Base-by-base conservation (phyloP, 73 alveolate genomes). In the Uronychia setigera region DNA sequence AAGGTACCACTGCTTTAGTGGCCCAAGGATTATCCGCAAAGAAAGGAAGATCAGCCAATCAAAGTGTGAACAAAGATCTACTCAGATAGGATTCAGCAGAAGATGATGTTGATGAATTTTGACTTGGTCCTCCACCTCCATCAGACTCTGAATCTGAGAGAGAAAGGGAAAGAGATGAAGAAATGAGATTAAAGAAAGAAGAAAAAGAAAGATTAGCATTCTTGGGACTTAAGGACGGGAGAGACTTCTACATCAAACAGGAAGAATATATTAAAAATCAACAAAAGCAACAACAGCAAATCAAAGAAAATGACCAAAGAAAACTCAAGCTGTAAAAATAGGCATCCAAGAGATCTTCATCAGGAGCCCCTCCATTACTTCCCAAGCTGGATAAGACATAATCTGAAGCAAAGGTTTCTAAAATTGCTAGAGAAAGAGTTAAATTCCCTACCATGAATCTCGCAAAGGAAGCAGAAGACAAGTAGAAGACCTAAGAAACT, bases 61-160 rank as follows among this genome's bases (percentile, higher is more conserved):
- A n/a, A n/a, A n/a, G n/a, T n/a, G n/a, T n/a, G n/a, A n/a, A n/a
- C n/a, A n/a, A n/a, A n/a, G n/a, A n/a, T n/a, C n/a, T n/a, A n/a
- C n/a, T n/a, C n/a, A n/a, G n/a, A n/a, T n/a, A n/a, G n/a, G n/a
- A n/a, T n/a, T n/a, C n/a, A n/a, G n/a, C n/a, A n/a, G n/a, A n/a
- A n/a, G n/a, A n/a, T n/a, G n/a, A n/a, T n/a, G n/a, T n/a, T n/a
- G n/a, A n/a, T n/a, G n/a, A n/a, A n/a, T n/a, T n/a, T n/a, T n/a
- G n/a, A n/a, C n/a, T n/a, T n/a, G n/a, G n/a, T 46, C 67, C 67
- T 11, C 67, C 67, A 46, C 67, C 67, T 46, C 67, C 67, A 11
- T 46, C 67, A 46, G 67, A 46, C 19, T 46, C 67, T 11, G 67
- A 46, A 19, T 46, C 67, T 46, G 67, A 46, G 67, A 5, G 67